phyloP scores from a whole-genome alignment of 345 rosid genomes.

The Pistacia integerrima region DNA sequence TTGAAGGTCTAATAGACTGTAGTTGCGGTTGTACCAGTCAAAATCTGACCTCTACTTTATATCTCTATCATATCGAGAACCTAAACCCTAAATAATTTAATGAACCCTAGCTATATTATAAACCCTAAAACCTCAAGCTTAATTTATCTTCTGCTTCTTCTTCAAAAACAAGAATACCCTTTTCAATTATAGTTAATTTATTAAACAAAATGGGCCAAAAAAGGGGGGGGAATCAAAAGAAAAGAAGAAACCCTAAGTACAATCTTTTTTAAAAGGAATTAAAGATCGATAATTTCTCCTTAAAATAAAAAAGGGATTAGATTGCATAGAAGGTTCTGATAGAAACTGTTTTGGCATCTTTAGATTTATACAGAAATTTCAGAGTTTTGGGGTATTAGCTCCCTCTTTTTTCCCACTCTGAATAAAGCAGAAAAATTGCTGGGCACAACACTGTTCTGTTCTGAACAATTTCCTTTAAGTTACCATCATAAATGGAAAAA shows the following conservation, averaged over 20 bases:
- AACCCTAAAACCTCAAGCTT: constrained; percentile 9
- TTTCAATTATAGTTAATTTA: not conserved
- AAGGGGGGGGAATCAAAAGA: not conserved
- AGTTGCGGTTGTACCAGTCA: constrained; percentile 25
- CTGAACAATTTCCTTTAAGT: not conserved
- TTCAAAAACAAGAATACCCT: constrained; percentile 9
- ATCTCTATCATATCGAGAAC: constrained; percentile 16
- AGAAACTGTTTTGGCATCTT: not conserved
- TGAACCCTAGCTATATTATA: constrained; percentile 1
- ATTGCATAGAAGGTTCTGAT: not conserved
- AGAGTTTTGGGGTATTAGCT: not conserved
- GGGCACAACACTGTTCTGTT: not conserved
- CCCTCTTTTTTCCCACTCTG: not conserved
- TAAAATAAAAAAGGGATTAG: not conserved
- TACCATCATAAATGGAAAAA: constrained; percentile 10
- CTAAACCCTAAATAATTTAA: constrained; percentile 16
- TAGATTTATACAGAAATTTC: not conserved
- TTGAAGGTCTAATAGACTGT: constrained; percentile 18
- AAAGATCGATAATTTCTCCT: not conserved
- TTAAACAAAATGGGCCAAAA: not conserved
- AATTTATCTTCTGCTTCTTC: not conserved
- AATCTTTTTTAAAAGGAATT: not conserved
- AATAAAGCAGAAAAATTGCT: not conserved
- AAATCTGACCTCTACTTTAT: constrained; percentile 28
- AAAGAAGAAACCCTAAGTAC: not conserved